Evolutionary conservation across 1,284 basidiomycete genomes (phyloP).

Genomic region (Cryptococcus sp.): DNA sequence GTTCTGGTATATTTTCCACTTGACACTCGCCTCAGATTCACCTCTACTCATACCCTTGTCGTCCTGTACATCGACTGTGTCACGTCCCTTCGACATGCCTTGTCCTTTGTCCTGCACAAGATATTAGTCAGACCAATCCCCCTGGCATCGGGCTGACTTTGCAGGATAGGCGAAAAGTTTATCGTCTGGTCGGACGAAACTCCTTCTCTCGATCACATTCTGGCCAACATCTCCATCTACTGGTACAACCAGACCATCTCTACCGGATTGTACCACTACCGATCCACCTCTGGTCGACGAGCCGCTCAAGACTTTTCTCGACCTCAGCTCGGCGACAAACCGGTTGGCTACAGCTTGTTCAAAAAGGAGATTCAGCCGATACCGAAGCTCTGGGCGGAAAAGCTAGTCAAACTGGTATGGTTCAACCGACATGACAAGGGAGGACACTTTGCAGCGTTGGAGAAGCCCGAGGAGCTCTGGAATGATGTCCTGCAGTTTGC

Average conservation of each 20-base stretch:
- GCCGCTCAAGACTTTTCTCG: not conserved
- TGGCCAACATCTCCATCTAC: conserved; percentile 45
- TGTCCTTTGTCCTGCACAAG: too few relatives aligned
- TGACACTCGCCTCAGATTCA: too few relatives aligned
- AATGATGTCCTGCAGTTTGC: conserved; percentile 39
- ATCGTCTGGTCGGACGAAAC: conserved; percentile 43
- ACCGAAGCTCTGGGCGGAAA: conserved; percentile 39
- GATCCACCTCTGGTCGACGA: conserved; percentile 12
- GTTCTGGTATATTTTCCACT: too few relatives aligned
- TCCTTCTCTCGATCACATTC: conserved; percentile 27
- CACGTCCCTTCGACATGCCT: too few relatives aligned
- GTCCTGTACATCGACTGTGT: too few relatives aligned
- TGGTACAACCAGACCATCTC: conserved; percentile 47
- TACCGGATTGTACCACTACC: conserved; percentile 48
- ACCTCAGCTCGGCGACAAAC: conserved; percentile 28
- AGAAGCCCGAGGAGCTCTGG: conserved; percentile 45
- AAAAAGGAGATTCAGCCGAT: conserved; percentile 42
- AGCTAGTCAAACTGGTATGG: conserved; percentile 34
- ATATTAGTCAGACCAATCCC: too few relatives aligned
- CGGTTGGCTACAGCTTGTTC: conserved; percentile 46
- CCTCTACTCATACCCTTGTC: not conserved
- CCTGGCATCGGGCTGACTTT: not conserved
- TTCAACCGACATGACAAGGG: conserved; percentile 39
- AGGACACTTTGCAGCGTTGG: conserved; percentile 49
- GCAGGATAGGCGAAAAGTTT: conserved; percentile 48